Base-by-base conservation (phyloP, 2,329 filamentous ascomycete genomes). In the Daldinia sp. region DNA sequence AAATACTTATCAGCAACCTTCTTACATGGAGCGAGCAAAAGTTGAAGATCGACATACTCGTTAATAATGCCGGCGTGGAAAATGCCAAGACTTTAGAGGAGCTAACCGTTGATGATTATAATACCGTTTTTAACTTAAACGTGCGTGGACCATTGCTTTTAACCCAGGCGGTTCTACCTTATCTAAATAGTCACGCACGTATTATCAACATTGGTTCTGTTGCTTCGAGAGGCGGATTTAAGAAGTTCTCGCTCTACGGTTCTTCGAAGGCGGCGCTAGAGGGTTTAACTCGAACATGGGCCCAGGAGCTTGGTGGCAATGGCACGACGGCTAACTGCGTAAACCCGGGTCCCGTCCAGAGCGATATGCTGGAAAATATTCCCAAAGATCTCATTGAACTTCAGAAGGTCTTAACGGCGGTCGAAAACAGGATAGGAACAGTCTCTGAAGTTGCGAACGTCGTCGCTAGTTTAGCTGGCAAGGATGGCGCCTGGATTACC, bases 241-340 rank as follows among this genome's bases (percentile, higher is more conserved):
- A 81, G 1, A 75, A 79, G 0, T 69, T 86, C 2, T 80, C 83
- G 1, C 75, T 88, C 2, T 90, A 90, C 75, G 82, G 82, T 53
- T 83, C 85, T 0, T 86, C 83, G 4, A 90, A 90, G 74, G 87
- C 86, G 0, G 89, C 87, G 5, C 75, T 90, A 15, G 88, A 91
- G 75, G 86, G 84, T 0, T 76, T 90, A 61, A 90, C 89, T 9
- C 80, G 88, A 6, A 84, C 81, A 50, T 87, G 87, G 83, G 88
- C 89, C 0, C 81, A 82, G 0, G 88, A 91, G 77, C 78, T 90
- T 7, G 88, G 88, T 0, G 74, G 68, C 3, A 78, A 83, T 64
- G 87, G 88, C 0, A 86, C 86, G 65, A 90, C 88, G 0, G 88
- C 89, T 28, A 91, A 91, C 70, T 81, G 83, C 0, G 84, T 91